A percentile compares a stretch with the other conserved stretches of the same genome.
Conservation (phyloP, 352 stramenopile genomes). For the Globisporangium lucens region DNA sequence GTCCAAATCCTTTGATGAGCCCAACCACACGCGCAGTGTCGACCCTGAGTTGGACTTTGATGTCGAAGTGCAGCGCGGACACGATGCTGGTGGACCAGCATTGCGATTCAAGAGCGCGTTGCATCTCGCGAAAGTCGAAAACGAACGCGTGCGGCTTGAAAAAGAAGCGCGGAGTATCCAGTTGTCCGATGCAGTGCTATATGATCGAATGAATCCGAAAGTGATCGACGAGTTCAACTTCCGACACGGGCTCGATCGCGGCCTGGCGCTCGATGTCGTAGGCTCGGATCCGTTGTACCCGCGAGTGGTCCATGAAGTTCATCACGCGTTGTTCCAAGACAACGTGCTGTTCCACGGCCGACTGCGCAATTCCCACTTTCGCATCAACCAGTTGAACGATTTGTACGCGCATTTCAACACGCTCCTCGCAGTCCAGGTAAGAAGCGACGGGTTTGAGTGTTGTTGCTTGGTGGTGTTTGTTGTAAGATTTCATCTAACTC, state of each 20-base stretch:
- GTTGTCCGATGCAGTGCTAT: conserved; percentile 45
- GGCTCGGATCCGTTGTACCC: conserved; percentile 47
- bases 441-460: conserved; percentile 16
- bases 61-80: conserved; percentile 41
- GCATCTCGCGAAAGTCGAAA: conserved; percentile 50
- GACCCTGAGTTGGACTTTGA: conserved; percentile 51
- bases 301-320: conserved; percentile 45
- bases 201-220: conserved; percentile 58
- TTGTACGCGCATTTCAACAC: conserved; percentile 36
- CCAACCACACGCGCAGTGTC: conserved; percentile 38
- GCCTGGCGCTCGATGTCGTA: conserved; percentile 21
- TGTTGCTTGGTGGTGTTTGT: neutral
- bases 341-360: conserved; percentile 66
- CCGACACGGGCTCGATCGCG: conserved; percentile 54
- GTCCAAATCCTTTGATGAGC: conserved; percentile 51
- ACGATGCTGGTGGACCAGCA: conserved; percentile 34
- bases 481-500: neutral
- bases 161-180: conserved; percentile 65
- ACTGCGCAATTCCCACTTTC: conserved; percentile 64
- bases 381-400: conserved; percentile 50
- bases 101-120: conserved; percentile 34
- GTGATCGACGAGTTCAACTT: conserved; percentile 73
- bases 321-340: conserved; percentile 56
- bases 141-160: conserved; percentile 60
- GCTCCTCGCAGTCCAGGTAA: conserved; percentile 62